Evolutionary conservation across 192 early-diverging fungal species (phyloP).

Genomic region (Dissophora globulifera): DNA sequence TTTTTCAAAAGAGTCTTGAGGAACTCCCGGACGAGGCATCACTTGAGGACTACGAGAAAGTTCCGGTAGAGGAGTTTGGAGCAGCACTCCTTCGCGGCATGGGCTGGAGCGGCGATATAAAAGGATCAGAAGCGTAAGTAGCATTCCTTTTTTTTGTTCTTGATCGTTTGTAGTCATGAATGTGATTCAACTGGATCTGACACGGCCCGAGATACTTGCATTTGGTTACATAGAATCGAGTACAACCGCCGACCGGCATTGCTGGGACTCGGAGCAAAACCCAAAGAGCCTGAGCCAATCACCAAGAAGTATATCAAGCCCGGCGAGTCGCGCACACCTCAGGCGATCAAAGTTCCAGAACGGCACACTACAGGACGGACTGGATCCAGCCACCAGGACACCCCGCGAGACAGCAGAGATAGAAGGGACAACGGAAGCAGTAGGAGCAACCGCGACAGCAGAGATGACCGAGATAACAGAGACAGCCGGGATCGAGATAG

Average conservation of each 20-base stretch:
- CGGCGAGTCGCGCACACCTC: constrained; percentile 34
- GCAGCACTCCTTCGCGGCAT: constrained; percentile 87
- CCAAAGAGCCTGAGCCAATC: constrained; percentile 57
- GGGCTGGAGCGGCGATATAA: constrained; percentile 84
- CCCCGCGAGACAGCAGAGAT: not conserved
- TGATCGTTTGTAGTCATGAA: too few relatives aligned
- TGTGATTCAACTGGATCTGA: too few relatives aligned
- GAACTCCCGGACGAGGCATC: constrained; percentile 72
- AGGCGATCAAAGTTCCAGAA: constrained; percentile 35
- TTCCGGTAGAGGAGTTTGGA: constrained; percentile 92
- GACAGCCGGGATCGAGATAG: constrained; percentile 4
- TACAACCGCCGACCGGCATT: constrained; percentile 74
- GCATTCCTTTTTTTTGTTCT: too few relatives aligned
- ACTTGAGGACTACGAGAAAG: constrained; percentile 81
- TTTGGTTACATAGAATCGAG: constrained; percentile 38
- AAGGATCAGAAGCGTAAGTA: constrained; percentile 36
- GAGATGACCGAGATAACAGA: constrained; percentile 16
- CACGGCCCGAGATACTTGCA: too few relatives aligned
- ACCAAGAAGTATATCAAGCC: constrained; percentile 58
- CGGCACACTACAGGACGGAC: constrained; percentile 14
- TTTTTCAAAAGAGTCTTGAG: constrained; percentile 70
- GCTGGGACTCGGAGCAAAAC: constrained; percentile 87
- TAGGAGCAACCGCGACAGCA: not conserved
- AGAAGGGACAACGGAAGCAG: constrained; percentile 5
- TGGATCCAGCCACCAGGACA: not conserved